Evolutionary conservation across 805 yeast species (phyloP), one percentile per base, ranked within the genome.

Genomic region (Cyberlindnera bimundalis): DNA sequence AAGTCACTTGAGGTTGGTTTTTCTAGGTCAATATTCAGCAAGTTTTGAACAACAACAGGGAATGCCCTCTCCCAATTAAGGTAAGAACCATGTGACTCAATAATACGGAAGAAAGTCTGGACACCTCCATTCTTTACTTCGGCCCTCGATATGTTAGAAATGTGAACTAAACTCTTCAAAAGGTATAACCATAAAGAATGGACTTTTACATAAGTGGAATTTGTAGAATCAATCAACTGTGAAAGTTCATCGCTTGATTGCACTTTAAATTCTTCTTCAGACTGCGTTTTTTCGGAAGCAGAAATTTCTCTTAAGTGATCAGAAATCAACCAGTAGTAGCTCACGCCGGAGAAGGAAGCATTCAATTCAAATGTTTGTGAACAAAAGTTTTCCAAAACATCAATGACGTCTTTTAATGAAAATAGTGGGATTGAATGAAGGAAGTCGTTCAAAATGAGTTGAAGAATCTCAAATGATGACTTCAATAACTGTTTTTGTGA

Each of bases 81-180:
- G 31, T 67, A 65, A 10, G 61, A 54, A 0, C 86, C 83, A 58
- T 84, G 87, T 3, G 90, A 76, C 38, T 84, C 87, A 45, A 85
- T 69, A 21, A 91, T 81, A 48, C 90, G 77, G 62, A 88, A 87
- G 49, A 90, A 80, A 0, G 96, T 91, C 56, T 89, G 95, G 13
- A 88, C 74, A 0, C 96, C 81, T 2, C 96, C 96, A 53, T 88
- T 89, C 46, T 95, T 73, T 1, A 91, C 96, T 52, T 89, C 95
- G 1, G 81, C 73, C 40, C 96, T 71, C 3, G 69, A 54, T 49
- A 84, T 95, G 20, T 65, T 58, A 0, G 90, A 74, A 18, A 88
- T 73, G 17, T 71, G 70, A 0, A 88, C 79, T 27, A 91, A 61
- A 24, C 76, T 72, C 8, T 74, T 66, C 39, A 87, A 62, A 31